These are phyloP conservation scores for Pichia sp. DNA, from an alignment of 1,139 yeast species.

Conservation along the genomic window DNA sequence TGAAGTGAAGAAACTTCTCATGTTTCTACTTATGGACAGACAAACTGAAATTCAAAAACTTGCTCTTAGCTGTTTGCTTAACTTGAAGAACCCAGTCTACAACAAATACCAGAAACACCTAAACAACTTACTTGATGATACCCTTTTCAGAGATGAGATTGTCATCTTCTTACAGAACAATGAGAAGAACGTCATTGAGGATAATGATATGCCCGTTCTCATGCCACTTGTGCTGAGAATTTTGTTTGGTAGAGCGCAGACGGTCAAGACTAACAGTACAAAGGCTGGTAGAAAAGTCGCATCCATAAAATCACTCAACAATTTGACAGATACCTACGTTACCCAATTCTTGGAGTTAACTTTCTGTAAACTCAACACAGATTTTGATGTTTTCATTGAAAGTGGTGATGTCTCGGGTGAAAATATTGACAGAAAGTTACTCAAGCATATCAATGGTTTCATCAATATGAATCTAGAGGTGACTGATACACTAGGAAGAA, in stretches of 20 bases:
- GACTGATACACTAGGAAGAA: conserved; percentile 55
- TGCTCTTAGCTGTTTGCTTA: conserved; percentile 67
- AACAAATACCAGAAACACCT: conserved; percentile 69
- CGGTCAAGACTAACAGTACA: conserved; percentile 49
- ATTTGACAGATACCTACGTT: conserved; percentile 48
- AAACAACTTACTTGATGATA: conserved; percentile 71
- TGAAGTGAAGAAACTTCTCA: conserved; percentile 45
- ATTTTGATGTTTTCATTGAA: conserved; percentile 30
- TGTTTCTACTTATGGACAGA: conserved; percentile 57
- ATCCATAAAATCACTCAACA: conserved; percentile 64
- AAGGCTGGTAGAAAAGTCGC: conserved; percentile 73
- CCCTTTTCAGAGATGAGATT: conserved; percentile 79
- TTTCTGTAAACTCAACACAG: conserved; percentile 42
- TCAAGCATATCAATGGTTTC: conserved; percentile 64
- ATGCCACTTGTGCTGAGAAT: conserved; percentile 75
- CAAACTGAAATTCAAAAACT: conserved; percentile 58
- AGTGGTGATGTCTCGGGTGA: conserved; percentile 20
- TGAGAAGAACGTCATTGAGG: conserved; percentile 52
- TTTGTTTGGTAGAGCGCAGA: conserved; percentile 80
- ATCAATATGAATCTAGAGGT: conserved; percentile 61
- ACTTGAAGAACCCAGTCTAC: conserved; percentile 52
- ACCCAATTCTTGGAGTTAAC: conserved; percentile 57
- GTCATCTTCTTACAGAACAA: conserved; percentile 48
- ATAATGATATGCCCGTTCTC: conserved; percentile 48
- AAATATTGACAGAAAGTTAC: conserved; percentile 21